These are phyloP conservation scores for Trametes meyenii DNA, from an alignment of 768 basidiomycete species.

Conservation along the genomic window DNA sequence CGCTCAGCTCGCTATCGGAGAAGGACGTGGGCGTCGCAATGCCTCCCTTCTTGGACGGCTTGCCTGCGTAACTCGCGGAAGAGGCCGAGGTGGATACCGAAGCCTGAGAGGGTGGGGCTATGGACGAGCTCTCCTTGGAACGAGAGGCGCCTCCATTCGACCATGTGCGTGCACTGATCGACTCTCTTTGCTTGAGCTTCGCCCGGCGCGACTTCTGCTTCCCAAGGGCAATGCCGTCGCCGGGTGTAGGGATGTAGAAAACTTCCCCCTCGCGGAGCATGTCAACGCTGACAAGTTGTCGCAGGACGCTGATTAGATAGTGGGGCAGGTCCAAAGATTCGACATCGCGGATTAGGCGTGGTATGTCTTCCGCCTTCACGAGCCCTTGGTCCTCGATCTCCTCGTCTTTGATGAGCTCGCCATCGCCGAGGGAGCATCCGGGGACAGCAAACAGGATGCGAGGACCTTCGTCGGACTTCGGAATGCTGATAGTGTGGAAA, in stretches of 20 bases:
- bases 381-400: slow-evolving; percentile 63
- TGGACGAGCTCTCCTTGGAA: neutral
- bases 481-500: slow-evolving; percentile 69
- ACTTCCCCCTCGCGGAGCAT: slow-evolving; percentile 66
- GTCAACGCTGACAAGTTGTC: slow-evolving; percentile 66
- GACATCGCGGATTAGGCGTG: slow-evolving; percentile 48
- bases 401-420: slow-evolving; percentile 56
- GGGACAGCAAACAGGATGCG: slow-evolving; percentile 69
- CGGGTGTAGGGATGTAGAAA: slow-evolving; percentile 58
- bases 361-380: slow-evolving; percentile 51
- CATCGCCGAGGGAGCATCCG: slow-evolving; percentile 60
- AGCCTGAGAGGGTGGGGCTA: slow-evolving; percentile 14
- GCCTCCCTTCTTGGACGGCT: slow-evolving; percentile 11
- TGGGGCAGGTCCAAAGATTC: slow-evolving; percentile 53
- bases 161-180: slow-evolving; percentile 15
- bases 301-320: slow-evolving; percentile 57
- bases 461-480: slow-evolving; percentile 50
- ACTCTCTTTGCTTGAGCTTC: slow-evolving; percentile 13
- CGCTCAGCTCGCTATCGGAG: slow-evolving; percentile 24
- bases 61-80: slow-evolving; percentile 11
- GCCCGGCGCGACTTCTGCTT: neutral
- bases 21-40: slow-evolving; percentile 14
- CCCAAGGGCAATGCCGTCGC: slow-evolving; percentile 36
- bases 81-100: slow-evolving; percentile 20
- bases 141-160: slow-evolving; percentile 1